Conservation (phyloP, 163 green algal genomes). For the Volvox carteri region DNA sequence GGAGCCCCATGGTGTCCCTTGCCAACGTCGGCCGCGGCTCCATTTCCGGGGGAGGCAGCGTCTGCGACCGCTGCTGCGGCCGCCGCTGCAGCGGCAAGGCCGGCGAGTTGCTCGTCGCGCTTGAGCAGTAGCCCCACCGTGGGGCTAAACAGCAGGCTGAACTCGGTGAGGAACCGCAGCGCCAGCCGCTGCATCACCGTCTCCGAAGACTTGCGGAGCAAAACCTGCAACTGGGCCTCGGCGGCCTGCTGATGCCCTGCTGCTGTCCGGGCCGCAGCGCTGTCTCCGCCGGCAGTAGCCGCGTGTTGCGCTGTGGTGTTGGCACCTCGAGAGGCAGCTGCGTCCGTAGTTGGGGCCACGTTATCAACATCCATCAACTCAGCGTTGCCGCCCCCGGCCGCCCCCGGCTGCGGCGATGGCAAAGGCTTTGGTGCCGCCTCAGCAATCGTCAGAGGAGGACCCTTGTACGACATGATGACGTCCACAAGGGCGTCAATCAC, state of each 20-base stretch:
- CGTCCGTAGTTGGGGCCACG: too few species aligned
- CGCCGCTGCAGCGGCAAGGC: slow-evolving; percentile 5
- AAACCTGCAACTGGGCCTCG: slow-evolving; percentile 41
- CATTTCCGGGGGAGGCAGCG: neutral
- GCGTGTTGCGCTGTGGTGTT: too few species aligned
- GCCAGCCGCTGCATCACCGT: slow-evolving; percentile 62
- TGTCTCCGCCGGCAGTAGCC: neutral
- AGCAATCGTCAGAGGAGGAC: neutral
- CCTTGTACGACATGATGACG: slow-evolving; percentile 78
- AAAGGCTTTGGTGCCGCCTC: neutral
- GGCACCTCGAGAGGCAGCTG: too few species aligned
- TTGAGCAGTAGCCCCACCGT: slow-evolving; percentile 86
- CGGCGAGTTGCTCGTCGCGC: slow-evolving; percentile 78
- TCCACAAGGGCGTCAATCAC: slow-evolving; percentile 89
- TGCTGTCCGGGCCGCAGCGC: slow-evolving; percentile 4
- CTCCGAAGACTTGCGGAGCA: slow-evolving; percentile 53
- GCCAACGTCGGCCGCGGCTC: neutral
- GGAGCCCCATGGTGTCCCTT: neutral
- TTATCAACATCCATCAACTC: slow-evolving; percentile 47
- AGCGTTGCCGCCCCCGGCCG: neutral
- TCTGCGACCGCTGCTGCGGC: neutral
- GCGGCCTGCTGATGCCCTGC: slow-evolving; percentile 4
- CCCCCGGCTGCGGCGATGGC: neutral
- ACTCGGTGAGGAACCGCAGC: slow-evolving; percentile 81
- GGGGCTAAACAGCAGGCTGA: slow-evolving; percentile 82